Base-by-base conservation (phyloP, 768 basidiomycete species). In the Hericium rajendrae region DNA sequence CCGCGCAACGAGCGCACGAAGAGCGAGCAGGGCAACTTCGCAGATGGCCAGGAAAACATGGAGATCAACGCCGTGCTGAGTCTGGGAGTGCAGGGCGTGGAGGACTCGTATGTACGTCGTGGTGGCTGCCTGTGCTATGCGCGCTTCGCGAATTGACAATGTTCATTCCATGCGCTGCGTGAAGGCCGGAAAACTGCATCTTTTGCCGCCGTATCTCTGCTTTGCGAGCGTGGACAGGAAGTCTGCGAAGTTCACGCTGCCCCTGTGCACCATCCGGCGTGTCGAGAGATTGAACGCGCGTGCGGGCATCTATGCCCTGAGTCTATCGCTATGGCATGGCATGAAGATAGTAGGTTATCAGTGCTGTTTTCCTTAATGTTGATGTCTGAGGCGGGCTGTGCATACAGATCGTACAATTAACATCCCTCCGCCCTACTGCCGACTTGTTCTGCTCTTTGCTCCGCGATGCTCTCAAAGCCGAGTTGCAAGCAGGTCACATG, bases 231-330 rank as follows among this genome's bases (percentile, higher is more conserved):
- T 95, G 24, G 97, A 99, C 71, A 83, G 87, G 66, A 93, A 93
- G 68, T 94, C 91, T 22, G 93, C 94, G 57, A 79, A 86, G 48
- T 93, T 93, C 72, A 92, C 93, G 8, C 73, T 98, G 9, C 95
- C 97, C 32, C 78, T 99, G 46, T 92, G 87, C 54, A 93, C 93
- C 5, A 84, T 99, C 63, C 82, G 97, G 53, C 77, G 97, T 56
- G 97, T 99, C 20, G 97, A 99, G 72, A 76, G 93, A 51, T 78
- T 97, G 54, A 97, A 95, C 69, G 88, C 93, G 11, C 83, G 93
- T 13, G 89, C 93, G 28, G 97, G 97, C 5, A 87, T 97, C 39
- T 97, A 97, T 68, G 94, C 95, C n/a, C 79, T 99, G 32, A 94
- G 92, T 65, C 74, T 98, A 18, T 80, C 85, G n/a, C 83, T 90